Conservation (phyloP, 2,329 filamentous ascomycete genomes). For the Nannizziopsis arthrosporioides region DNA sequence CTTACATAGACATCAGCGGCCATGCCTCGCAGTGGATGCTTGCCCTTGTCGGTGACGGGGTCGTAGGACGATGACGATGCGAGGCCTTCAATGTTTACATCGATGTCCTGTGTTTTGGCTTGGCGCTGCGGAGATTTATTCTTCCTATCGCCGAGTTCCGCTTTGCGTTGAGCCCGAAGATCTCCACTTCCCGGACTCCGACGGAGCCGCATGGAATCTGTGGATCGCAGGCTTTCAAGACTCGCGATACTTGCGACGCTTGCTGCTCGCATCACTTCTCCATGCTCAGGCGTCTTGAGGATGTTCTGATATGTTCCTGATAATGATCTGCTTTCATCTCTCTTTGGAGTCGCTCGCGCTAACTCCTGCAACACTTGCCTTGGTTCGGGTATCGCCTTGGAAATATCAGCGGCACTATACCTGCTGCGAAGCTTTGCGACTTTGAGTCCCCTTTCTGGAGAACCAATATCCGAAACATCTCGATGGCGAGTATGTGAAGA, state of each 20-base stretch:
- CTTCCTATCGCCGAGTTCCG: constrained; percentile 15
- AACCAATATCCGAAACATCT: constrained; percentile 32
- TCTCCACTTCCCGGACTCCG: constrained; percentile 62
- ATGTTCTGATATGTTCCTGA: constrained; percentile 3
- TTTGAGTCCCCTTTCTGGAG: constrained; percentile 34
- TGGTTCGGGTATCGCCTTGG: neutral
- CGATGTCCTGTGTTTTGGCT: constrained; percentile 11
- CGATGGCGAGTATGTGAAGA: constrained; percentile 33
- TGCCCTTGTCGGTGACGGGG: constrained; percentile 76
- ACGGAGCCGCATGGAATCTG: constrained; percentile 29
- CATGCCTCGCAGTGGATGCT: constrained; percentile 74
- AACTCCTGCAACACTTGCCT: constrained; percentile 1
- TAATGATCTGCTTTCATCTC: constrained; percentile 1
- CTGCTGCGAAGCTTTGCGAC: constrained; percentile 22
- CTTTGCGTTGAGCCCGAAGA: constrained; percentile 51
- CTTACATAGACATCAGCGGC: constrained; percentile 78
- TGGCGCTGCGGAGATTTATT: constrained; percentile 12
- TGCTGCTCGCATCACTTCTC: constrained; percentile 1
- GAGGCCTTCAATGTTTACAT: constrained; percentile 29
- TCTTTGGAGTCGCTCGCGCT: neutral
- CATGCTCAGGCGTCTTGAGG: constrained; percentile 3
- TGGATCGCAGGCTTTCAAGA: neutral
- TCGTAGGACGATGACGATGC: constrained; percentile 49
- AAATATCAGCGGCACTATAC: constrained; percentile 17
- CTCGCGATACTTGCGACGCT: constrained; percentile 5